Conservation (phyloP, 345 rosid genomes). For the Pistacia atlantica region DNA sequence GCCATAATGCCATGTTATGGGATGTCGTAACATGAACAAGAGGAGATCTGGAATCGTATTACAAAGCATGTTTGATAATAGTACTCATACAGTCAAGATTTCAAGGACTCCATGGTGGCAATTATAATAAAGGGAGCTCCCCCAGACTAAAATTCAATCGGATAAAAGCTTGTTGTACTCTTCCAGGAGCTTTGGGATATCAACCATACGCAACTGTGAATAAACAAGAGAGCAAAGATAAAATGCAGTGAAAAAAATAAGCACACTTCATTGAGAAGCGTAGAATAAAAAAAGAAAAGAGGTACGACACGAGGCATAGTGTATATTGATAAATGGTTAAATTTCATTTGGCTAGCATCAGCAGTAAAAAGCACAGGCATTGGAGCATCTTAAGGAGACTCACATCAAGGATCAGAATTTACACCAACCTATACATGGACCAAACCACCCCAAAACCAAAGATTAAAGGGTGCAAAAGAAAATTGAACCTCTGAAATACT, state of each 20-base stretch:
- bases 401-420: too few relatives aligned
- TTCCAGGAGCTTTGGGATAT: constrained; percentile 71
- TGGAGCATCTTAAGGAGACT: too few relatives aligned
- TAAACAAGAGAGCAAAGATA: constrained; percentile 5
- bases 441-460: too few relatives aligned
- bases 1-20: neutral
- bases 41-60: constrained; percentile 10
- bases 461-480: too few relatives aligned
- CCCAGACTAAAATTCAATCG: constrained; percentile 28
- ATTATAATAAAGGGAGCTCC: constrained; percentile 3
- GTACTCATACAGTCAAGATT: neutral
- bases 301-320: neutral
- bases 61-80: neutral
- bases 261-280: neutral
- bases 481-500: too few relatives aligned
- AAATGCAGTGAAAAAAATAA: neutral
- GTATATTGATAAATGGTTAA: neutral
- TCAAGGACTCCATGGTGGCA: neutral
- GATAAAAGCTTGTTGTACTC: constrained; percentile 64
- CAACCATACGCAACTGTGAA: constrained; percentile 78
- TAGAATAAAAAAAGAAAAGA: neutral
- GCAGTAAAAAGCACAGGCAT: neutral
- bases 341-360: neutral
- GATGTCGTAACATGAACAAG: neutral
- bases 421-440: too few relatives aligned